phyloP scores from a whole-genome alignment of 1,284 basidiomycete species.

The Flammula alnicola region DNA sequence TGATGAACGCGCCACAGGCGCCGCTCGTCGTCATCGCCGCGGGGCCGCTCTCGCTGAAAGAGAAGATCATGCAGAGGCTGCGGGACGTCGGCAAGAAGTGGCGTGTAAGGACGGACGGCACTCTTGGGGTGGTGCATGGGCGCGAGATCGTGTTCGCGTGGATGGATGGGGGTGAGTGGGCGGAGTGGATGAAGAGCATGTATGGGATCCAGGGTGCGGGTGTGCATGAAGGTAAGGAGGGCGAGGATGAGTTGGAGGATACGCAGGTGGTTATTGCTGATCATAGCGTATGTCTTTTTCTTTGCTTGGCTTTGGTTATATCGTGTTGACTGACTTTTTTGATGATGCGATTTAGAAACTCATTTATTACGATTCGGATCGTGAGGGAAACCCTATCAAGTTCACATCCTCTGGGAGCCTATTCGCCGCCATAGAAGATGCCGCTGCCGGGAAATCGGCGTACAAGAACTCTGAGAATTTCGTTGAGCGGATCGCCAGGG shows the following conservation, averaged over 20 bases:
- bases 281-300: constrained; percentile 63
- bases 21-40: constrained; percentile 82
- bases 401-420: constrained; percentile 60
- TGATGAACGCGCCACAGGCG: constrained; percentile 78
- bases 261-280: constrained; percentile 77
- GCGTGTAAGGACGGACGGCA: constrained; percentile 52
- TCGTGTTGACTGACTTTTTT: background rate
- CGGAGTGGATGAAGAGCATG: constrained; percentile 86
- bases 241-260: constrained; percentile 40
- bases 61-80: constrained; percentile 51
- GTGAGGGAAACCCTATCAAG: constrained; percentile 53
- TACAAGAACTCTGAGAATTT: constrained; percentile 73
- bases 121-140: constrained; percentile 36
- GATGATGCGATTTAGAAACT: constrained; percentile 51
- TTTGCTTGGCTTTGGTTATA: background rate
- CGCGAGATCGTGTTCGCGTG: constrained; percentile 82
- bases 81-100: constrained; percentile 66
- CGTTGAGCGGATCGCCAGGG: constrained; percentile 69
- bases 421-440: constrained; percentile 74
- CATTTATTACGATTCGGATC: constrained; percentile 69
- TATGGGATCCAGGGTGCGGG: constrained; percentile 63
- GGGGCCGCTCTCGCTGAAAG: constrained; percentile 35
- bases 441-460: constrained; percentile 56
- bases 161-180: constrained; percentile 85
- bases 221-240: constrained; percentile 30